Percentiles rank a stretch among this genome's conserved stretches.
These are phyloP conservation scores for Suhomyces taliae DNA, from an alignment of 1,139 yeast species.

Conservation along the genomic window DNA sequence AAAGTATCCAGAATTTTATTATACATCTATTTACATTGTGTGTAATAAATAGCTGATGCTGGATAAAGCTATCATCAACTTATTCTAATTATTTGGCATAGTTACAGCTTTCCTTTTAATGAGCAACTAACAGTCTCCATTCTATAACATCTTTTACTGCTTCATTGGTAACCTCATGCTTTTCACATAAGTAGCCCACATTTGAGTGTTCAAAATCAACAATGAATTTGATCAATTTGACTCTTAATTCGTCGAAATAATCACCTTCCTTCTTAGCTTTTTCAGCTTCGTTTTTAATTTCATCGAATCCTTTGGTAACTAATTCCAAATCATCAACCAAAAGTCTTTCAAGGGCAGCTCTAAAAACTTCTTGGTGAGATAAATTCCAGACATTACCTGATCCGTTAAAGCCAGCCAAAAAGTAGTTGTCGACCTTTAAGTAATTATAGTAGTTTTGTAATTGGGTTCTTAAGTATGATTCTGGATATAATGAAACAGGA, in stretches of 20 bases:
- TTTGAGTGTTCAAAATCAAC: constrained; percentile 35
- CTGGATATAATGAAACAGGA: constrained; percentile 40
- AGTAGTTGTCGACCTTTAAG: constrained; percentile 52
- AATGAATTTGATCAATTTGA: constrained; percentile 30
- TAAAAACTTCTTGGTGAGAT: constrained; percentile 41
- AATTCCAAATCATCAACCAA: constrained; percentile 31
- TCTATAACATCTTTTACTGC: constrained; percentile 3
- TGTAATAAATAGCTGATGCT: too few species aligned
- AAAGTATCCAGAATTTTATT: too few species aligned
- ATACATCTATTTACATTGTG: too few species aligned
- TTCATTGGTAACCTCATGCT: not conserved
- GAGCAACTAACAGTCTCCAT: constrained; percentile 6
- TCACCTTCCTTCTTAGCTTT: constrained; percentile 13
- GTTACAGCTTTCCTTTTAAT: not conserved
- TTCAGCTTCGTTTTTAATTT: constrained; percentile 15
- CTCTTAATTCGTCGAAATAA: constrained; percentile 24
- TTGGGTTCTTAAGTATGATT: constrained; percentile 34
- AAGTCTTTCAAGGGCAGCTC: constrained; percentile 52
- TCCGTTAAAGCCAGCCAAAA: constrained; percentile 40
- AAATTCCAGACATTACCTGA: constrained; percentile 53
- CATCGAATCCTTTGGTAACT: constrained; percentile 17
- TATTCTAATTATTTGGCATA: too few species aligned
- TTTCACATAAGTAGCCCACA: constrained; percentile 37
- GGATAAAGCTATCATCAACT: too few species aligned
- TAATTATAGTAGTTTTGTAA: constrained; percentile 44